These are phyloP conservation scores for Trichocomaceae sp. DNA, from an alignment of 2,329 filamentous ascomycete genomes.

Conservation along the genomic window DNA sequence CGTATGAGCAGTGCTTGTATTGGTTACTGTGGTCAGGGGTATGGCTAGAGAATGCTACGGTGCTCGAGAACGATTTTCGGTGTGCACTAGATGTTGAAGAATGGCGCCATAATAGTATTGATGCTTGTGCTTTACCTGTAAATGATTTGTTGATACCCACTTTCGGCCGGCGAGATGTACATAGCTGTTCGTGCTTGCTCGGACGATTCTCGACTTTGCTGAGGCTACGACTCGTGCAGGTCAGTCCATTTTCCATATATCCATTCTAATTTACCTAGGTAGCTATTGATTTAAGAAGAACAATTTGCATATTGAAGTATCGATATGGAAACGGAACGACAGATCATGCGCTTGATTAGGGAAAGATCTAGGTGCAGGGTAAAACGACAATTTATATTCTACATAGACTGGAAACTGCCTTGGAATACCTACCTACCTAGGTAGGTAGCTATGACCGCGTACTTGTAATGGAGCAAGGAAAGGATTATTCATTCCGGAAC, in stretches of 20 bases:
- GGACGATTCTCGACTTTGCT: neutral
- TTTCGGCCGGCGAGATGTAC: constrained; percentile 1
- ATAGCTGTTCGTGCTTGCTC: neutral
- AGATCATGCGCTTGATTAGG: constrained; percentile 1
- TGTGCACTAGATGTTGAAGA: neutral
- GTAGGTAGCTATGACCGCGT: too few species aligned
- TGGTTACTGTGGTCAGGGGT: neutral
- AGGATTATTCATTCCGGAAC: neutral
- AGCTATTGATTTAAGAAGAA: too few species aligned
- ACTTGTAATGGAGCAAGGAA: constrained; percentile 1
- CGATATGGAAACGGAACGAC: neutral
- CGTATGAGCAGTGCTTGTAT: neutral
- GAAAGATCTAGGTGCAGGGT: neutral
- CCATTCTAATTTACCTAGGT: too few species aligned
- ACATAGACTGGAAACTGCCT: constrained; percentile 1
- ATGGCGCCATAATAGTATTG: neutral
- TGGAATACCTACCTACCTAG: too few species aligned
- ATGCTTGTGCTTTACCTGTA: constrained; percentile 3
- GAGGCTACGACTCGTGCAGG: constrained; percentile 4
- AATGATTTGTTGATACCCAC: neutral
- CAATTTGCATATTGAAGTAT: neutral
- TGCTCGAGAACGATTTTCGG: neutral
- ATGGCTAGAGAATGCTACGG: neutral
- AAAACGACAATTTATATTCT: neutral
- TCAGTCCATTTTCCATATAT: neutral